phyloP scores from a whole-genome alignment of 139 green algal species.

The Chlamydomonas urium region DNA sequence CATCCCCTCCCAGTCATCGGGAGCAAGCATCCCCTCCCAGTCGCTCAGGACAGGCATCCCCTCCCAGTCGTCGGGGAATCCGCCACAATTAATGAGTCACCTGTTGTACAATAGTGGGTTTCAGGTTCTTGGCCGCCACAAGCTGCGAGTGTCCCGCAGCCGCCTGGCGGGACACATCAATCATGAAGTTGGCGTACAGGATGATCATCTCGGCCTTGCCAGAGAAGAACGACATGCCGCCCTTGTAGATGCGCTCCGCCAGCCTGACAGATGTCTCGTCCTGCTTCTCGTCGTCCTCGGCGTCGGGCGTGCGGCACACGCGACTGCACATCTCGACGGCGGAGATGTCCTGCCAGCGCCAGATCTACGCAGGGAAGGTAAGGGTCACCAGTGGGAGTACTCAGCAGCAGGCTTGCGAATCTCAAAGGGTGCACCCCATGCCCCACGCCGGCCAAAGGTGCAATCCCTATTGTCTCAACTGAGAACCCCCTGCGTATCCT shows the following conservation, averaged over 20 bases:
- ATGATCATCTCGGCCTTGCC: constrained; percentile 30
- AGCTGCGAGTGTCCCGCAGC: constrained; percentile 33
- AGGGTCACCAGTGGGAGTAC: too few species aligned
- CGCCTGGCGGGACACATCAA: constrained; percentile 25
- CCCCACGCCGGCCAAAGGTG: too few species aligned
- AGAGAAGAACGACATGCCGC: constrained; percentile 24
- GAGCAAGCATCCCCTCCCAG: too few species aligned
- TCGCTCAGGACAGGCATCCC: too few species aligned
- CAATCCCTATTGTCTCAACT: too few species aligned
- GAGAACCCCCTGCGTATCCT: too few species aligned
- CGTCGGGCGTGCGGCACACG: constrained; percentile 37
- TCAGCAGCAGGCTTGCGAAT: too few species aligned
- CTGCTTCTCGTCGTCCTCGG: constrained; percentile 34
- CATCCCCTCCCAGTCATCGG: too few species aligned
- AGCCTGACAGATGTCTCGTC: constrained; percentile 28
- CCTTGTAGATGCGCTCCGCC: constrained; percentile 37
- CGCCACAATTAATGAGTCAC: too few species aligned
- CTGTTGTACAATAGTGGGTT: constrained; percentile 28
- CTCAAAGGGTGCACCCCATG: too few species aligned
- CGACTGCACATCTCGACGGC: constrained; percentile 39
- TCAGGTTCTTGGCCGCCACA: constrained; percentile 31
- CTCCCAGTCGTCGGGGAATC: too few species aligned
- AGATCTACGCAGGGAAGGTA: too few species aligned
- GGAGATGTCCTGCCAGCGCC: not conserved
- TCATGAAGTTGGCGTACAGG: constrained; percentile 32